These are phyloP conservation scores for Ascochyta clinopodiicola DNA, from an alignment of 2,329 filamentous ascomycete species.

Conservation along the genomic window DNA sequence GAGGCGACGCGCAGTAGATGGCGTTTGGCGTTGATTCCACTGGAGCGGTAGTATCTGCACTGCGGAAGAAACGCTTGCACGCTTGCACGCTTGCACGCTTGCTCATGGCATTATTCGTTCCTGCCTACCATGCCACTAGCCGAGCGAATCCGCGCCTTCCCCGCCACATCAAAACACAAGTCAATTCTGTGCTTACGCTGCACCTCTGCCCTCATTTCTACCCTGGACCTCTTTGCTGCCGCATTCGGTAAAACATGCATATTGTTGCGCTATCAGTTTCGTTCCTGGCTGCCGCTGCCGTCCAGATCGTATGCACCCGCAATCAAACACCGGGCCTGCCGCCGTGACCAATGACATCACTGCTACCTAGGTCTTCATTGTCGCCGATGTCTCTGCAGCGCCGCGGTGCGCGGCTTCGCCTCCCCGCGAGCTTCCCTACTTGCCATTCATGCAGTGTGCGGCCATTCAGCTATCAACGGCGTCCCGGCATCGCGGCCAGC, in stretches of 20 bases:
- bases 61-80: conserved; percentile 8
- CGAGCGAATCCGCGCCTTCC: conserved; percentile 16
- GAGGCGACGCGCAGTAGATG: conserved; percentile 1
- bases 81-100: no score
- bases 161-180: conserved; percentile 18
- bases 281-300: conserved; percentile 21
- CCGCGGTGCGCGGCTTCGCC: conserved; percentile 10
- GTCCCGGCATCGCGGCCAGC: conserved; percentile 26
- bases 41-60: conserved; percentile 9
- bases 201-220: not conserved
- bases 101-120: conserved; percentile 14
- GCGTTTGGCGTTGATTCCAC: conserved; percentile 19
- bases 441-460: not conserved
- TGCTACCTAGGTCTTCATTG: conserved; percentile 10
- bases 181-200: conserved; percentile 5
- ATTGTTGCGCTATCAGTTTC: conserved; percentile 4
- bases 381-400: conserved; percentile 24
- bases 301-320: conserved; percentile 9
- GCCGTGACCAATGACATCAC: conserved; percentile 23
- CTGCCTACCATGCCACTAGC: conserved; percentile 12
- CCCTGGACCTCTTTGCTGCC: conserved; percentile 10
- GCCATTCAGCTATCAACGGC: conserved; percentile 24
- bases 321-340: conserved; percentile 16
- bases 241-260: conserved; percentile 20
- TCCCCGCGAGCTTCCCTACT: conserved; percentile 12